phyloP scores from a whole-genome alignment of 768 basidiomycete species.

The Kwoniella dejecticola region DNA sequence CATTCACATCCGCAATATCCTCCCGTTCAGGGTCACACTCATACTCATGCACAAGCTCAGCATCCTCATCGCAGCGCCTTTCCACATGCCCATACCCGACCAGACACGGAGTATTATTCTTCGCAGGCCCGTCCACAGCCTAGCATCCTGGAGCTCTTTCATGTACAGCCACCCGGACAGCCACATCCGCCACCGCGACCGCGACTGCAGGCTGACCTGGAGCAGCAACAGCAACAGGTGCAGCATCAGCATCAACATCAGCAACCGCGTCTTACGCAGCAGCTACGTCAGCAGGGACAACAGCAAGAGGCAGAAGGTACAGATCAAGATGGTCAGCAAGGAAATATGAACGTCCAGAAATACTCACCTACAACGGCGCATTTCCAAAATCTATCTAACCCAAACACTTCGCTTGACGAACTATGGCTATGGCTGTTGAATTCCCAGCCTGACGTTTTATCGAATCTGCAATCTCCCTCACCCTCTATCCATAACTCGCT shows the following conservation, averaged over 20 bases:
- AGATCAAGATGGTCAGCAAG: background rate
- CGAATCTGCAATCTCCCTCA: background rate
- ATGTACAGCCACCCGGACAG: too few species aligned
- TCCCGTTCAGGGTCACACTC: background rate
- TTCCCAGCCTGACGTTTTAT: background rate
- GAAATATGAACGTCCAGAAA: background rate
- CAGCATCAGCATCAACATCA: too few species aligned
- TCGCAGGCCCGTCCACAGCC: too few species aligned
- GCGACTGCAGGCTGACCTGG: too few species aligned
- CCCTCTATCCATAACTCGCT: background rate
- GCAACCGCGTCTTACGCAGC: too few species aligned
- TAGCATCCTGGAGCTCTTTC: too few species aligned
- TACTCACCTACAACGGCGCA: background rate
- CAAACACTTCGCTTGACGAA: background rate
- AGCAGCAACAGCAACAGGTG: too few species aligned
- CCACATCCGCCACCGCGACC: too few species aligned
- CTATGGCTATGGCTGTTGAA: conserved; percentile 4
- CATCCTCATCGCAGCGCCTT: too few species aligned
- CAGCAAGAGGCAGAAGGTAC: background rate
- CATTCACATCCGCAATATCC: background rate
- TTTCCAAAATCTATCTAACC: background rate
- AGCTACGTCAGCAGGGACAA: background rate
- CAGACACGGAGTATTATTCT: too few species aligned
- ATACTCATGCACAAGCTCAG: too few species aligned
- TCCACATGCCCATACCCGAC: too few species aligned